phyloP scores from a whole-genome alignment of 2,329 filamentous ascomycete genomes.

The Cercospora zeae-maydis region DNA sequence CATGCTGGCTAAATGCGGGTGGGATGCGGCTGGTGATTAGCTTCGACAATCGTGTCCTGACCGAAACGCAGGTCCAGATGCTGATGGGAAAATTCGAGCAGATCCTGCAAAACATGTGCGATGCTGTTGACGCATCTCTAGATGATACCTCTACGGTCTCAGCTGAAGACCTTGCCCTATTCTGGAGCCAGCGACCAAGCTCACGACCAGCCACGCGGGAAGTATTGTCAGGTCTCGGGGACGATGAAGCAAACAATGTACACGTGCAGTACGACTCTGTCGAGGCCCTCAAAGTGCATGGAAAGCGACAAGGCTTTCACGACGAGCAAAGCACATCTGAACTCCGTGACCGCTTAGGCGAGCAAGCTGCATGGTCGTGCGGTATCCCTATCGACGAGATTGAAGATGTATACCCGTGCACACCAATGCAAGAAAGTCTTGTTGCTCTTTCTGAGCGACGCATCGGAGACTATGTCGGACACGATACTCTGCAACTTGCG shows the following conservation, averaged over 20 bases:
- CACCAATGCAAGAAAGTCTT: conserved; percentile 32
- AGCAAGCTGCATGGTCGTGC: background rate
- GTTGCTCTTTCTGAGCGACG: conserved; percentile 53
- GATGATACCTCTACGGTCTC: background rate
- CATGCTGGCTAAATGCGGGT: background rate
- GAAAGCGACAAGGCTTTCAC: background rate
- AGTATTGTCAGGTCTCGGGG: background rate
- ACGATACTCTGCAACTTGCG: conserved; percentile 23
- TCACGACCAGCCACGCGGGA: background rate
- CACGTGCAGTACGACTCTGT: background rate
- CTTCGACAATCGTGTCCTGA: conserved; percentile 6
- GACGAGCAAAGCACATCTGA: background rate
- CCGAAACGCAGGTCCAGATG: background rate
- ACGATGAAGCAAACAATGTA: background rate
- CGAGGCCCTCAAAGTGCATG: background rate
- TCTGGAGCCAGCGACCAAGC: conserved; percentile 1
- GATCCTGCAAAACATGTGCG: background rate
- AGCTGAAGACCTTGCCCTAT: background rate
- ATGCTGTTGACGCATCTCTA: background rate
- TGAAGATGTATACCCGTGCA: conserved; percentile 51
- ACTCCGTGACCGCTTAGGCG: background rate
- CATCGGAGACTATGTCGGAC: conserved; percentile 53
- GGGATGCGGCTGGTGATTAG: background rate
- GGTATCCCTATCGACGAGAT: conserved; percentile 14
- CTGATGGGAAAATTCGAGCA: conserved; percentile 2